Evolutionary conservation across 345 rosid species (phyloP).

Genomic region (Carallia pectinifolia): DNA sequence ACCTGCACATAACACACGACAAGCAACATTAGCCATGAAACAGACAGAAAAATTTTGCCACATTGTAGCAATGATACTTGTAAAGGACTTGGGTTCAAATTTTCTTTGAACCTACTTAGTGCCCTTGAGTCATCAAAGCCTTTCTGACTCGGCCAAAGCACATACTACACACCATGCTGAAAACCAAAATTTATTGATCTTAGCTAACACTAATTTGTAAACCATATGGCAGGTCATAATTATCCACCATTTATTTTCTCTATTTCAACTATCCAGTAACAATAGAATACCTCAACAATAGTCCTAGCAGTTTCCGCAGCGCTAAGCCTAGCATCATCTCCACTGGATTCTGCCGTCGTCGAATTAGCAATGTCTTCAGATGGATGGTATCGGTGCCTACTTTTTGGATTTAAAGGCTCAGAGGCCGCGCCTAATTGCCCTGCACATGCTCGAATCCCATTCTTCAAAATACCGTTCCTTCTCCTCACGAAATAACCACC

Average conservation of each 20-base stretch:
- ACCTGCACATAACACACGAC: conserved; percentile 73
- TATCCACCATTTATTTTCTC: too few relatives aligned
- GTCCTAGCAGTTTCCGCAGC: conserved; percentile 80
- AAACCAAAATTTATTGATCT: too few relatives aligned
- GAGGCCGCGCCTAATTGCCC: conserved; percentile 59
- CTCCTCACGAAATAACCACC: conserved; percentile 25
- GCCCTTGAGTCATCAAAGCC: too few relatives aligned
- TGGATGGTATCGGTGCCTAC: conserved; percentile 60
- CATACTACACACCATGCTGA: neutral
- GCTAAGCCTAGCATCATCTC: conserved; percentile 56
- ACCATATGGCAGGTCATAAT: too few relatives aligned
- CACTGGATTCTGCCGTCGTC: conserved; percentile 34
- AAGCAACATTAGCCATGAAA: conserved; percentile 46
- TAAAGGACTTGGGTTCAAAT: neutral
- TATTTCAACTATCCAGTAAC: neutral
- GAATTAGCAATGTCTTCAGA: conserved; percentile 71
- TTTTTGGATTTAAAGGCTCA: conserved; percentile 58
- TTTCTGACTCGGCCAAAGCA: neutral
- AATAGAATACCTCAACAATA: conserved; percentile 74
- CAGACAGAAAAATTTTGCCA: neutral
- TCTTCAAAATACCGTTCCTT: conserved; percentile 44
- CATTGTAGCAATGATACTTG: neutral
- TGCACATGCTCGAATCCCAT: conserved; percentile 53
- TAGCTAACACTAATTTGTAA: too few relatives aligned
- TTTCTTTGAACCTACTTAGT: too few relatives aligned